These are phyloP conservation scores for Boletus rubropictus DNA, from an alignment of 768 basidiomycete species.

Conservation along the genomic window DNA sequence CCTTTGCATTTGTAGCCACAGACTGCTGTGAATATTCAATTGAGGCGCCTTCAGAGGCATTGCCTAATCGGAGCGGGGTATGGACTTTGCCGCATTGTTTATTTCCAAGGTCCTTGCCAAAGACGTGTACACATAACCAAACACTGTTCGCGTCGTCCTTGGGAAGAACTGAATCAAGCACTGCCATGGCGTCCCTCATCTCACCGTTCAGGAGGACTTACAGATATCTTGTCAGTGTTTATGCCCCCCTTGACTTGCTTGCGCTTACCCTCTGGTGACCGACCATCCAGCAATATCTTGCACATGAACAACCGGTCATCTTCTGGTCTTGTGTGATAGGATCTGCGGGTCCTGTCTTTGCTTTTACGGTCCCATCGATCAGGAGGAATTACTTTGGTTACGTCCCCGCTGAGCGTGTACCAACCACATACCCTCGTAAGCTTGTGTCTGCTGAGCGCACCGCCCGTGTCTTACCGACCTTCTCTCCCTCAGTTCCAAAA, in stretches of 20 bases:
- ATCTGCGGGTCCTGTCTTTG: constrained; percentile 67
- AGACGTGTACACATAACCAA: constrained; percentile 18
- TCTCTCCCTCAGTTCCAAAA: constrained; percentile 51
- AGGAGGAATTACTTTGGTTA: constrained; percentile 67
- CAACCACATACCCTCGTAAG: constrained; percentile 77
- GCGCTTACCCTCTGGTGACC: not conserved
- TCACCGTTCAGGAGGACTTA: constrained; percentile 28
- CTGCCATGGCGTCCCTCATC: constrained; percentile 25
- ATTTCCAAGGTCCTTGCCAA: constrained; percentile 24
- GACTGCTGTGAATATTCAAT: not conserved
- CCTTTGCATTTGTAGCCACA: not conserved
- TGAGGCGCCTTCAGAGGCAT: too few relatives aligned
- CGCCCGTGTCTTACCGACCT: not conserved
- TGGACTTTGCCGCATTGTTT: constrained; percentile 19
- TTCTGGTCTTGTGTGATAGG: constrained; percentile 83
- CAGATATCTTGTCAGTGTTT: constrained; percentile 23
- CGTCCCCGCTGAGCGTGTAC: constrained; percentile 59
- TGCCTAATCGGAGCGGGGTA: too few relatives aligned
- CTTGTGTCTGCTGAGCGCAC: constrained; percentile 3
- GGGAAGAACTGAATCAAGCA: not conserved
- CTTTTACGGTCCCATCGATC: constrained; percentile 71
- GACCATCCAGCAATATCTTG: constrained; percentile 70
- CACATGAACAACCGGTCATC: constrained; percentile 86
- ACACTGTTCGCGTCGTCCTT: constrained; percentile 15
- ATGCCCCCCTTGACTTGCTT: not conserved